These are phyloP conservation scores for Colletotrichum eremochloae DNA, from an alignment of 2,329 filamentous ascomycete genomes.

Conservation along the genomic window DNA sequence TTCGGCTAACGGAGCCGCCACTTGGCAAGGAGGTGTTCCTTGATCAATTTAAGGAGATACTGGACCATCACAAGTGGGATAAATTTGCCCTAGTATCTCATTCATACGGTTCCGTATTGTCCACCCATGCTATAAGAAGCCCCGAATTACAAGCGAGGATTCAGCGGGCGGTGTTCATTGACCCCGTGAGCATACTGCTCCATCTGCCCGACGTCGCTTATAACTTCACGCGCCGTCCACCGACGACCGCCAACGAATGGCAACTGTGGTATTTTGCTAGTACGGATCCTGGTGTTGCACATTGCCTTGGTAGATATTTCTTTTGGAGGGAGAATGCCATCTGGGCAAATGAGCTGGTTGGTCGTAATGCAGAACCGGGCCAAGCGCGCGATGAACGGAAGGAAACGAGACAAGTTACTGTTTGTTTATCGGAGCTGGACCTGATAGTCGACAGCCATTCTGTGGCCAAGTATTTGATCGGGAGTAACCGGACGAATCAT, in stretches of 20 bases:
- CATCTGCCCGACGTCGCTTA: constrained; percentile 79
- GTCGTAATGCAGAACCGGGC: constrained; percentile 6
- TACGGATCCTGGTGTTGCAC: constrained; percentile 75
- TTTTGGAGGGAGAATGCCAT: constrained; percentile 80
- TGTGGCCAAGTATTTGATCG: constrained; percentile 68
- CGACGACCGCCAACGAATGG: constrained; percentile 74
- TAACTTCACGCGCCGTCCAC: constrained; percentile 73
- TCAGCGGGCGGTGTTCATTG: constrained; percentile 61
- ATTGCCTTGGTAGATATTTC: constrained; percentile 75
- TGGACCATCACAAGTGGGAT: constrained; percentile 69
- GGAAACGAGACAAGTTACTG: constrained; percentile 60
- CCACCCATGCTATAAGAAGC: constrained; percentile 71
- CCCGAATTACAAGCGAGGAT: constrained; percentile 64
- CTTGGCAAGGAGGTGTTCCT: constrained; percentile 67
- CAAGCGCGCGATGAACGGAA: constrained; percentile 40
- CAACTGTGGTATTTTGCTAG: constrained; percentile 79
- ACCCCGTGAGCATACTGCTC: constrained; percentile 76
- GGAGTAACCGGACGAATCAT: constrained; percentile 38
- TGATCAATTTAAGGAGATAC: constrained; percentile 66
- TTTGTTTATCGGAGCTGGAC: constrained; percentile 71
- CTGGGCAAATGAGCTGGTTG: constrained; percentile 75
- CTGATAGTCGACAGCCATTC: constrained; percentile 73
- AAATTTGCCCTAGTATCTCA: constrained; percentile 73
- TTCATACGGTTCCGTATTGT: constrained; percentile 72
- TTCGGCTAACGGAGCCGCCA: constrained; percentile 69